Evolutionary conservation across 257 asterid genomes (phyloP).

Genomic region (Ehretia macrophylla): DNA sequence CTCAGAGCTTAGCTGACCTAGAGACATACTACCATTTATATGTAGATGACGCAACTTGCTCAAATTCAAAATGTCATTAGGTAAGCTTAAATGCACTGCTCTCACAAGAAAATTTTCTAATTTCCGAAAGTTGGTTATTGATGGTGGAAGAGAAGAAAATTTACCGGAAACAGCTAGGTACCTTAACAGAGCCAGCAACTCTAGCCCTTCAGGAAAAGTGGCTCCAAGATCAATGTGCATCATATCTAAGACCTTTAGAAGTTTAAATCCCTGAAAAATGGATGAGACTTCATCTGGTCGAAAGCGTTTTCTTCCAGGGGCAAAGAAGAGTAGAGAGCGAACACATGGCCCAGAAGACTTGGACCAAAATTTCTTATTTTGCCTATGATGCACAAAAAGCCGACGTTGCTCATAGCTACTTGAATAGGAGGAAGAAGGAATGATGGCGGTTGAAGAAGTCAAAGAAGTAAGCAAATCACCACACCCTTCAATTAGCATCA

Average conservation of each 20-base stretch:
- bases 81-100: neutral
- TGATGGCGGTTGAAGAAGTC: no score
- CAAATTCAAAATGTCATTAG: neutral
- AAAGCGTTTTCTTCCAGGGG: neutral
- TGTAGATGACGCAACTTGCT: neutral
- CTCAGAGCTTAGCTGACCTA: no score
- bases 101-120: neutral
- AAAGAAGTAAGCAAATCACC: neutral
- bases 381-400: neutral
- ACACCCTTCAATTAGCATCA: constrained; percentile 14
- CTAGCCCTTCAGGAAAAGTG: constrained; percentile 9
- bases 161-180: neutral
- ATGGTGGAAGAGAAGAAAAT: neutral
- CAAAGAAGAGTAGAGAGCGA: constrained; percentile 10
- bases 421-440: no score
- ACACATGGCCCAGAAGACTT: neutral
- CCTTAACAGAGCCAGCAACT: neutral
- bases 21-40: neutral
- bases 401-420: neutral
- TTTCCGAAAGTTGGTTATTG: neutral
- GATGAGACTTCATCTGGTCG: neutral
- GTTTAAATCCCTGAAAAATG: constrained; percentile 15
- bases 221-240: neutral
- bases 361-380: neutral
- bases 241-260: constrained; percentile 16